Percentiles rank a stretch among this genome's conserved stretches.
These are phyloP conservation scores for Rugosomyces carneus DNA, from an alignment of 1,284 basidiomycete species.

Conservation along the genomic window DNA sequence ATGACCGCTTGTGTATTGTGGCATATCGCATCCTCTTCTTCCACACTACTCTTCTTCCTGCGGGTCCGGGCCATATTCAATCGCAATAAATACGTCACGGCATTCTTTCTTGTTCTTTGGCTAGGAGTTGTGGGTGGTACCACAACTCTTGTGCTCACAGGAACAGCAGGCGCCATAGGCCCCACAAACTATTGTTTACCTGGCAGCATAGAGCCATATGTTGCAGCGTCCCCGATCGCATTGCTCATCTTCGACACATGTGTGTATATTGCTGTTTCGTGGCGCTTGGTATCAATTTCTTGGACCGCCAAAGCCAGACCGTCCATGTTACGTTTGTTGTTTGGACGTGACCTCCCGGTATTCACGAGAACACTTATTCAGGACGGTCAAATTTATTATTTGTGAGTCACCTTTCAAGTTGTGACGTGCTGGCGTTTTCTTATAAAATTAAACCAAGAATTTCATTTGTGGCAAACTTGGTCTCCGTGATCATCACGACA, in stretches of 20 bases:
- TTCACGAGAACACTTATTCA: not conserved
- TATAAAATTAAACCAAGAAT: not conserved
- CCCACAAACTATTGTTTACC: slow-evolving; percentile 9
- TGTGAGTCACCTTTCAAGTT: not conserved
- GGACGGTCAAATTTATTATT: not conserved
- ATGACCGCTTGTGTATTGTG: slow-evolving; percentile 34
- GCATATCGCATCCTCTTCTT: slow-evolving; percentile 1
- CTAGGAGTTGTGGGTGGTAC: slow-evolving; percentile 21
- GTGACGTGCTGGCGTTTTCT: too few relatives aligned
- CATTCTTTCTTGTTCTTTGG: slow-evolving; percentile 20
- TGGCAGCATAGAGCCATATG: not conserved
- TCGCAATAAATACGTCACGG: not conserved
- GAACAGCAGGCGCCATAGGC: not conserved
- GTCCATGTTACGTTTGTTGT: not conserved
- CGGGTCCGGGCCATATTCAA: slow-evolving; percentile 1
- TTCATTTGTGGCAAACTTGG: slow-evolving; percentile 5
- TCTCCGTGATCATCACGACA: slow-evolving; percentile 1
- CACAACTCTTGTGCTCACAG: not conserved
- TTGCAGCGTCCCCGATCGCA: slow-evolving; percentile 5
- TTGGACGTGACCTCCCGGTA: not conserved
- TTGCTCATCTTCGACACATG: slow-evolving; percentile 5
- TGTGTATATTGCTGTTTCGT: slow-evolving; percentile 11
- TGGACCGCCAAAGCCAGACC: not conserved
- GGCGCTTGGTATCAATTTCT: slow-evolving; percentile 1
- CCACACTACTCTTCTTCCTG: not conserved